Evolutionary conservation across 1,284 basidiomycete genomes (phyloP).

Genomic region (Ustilago bromivora): DNA sequence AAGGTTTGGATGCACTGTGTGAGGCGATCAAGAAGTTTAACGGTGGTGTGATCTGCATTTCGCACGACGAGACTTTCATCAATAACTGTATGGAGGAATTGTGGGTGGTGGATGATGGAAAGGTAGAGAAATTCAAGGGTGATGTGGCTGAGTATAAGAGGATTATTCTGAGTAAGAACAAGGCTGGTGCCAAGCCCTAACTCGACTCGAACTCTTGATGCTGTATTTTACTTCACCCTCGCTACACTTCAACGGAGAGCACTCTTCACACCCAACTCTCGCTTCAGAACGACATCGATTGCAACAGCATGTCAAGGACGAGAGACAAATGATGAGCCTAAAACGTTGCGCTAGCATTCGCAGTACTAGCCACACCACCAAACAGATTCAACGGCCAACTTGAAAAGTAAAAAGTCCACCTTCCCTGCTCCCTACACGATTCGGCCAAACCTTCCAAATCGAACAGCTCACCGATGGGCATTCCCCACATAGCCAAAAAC

Average conservation of each 20-base stretch:
- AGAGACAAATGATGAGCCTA: slow-evolving; percentile 9
- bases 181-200: slow-evolving; percentile 22
- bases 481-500: slow-evolving; percentile 59
- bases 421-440: slow-evolving; percentile 61
- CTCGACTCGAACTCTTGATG: slow-evolving; percentile 3
- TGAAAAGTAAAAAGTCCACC: slow-evolving; percentile 71
- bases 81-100: slow-evolving; percentile 62
- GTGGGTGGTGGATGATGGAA: slow-evolving; percentile 84
- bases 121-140: slow-evolving; percentile 85
- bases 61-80: slow-evolving; percentile 67
- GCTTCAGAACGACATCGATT: neutral
- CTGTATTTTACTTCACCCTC: neutral
- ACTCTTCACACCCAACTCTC: neutral
- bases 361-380: slow-evolving; percentile 71
- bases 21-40: slow-evolving; percentile 88
- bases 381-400: slow-evolving; percentile 70
- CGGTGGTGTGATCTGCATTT: slow-evolving; percentile 78
- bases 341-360: slow-evolving; percentile 69
- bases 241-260: neutral
- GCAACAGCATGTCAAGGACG: neutral
- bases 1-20: slow-evolving; percentile 94
- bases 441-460: slow-evolving; percentile 70
- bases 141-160: slow-evolving; percentile 94
- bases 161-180: slow-evolving; percentile 67
- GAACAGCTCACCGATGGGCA: slow-evolving; percentile 71